Conservation (phyloP, 257 asterid genomes). For the Pogostemon cablin region DNA sequence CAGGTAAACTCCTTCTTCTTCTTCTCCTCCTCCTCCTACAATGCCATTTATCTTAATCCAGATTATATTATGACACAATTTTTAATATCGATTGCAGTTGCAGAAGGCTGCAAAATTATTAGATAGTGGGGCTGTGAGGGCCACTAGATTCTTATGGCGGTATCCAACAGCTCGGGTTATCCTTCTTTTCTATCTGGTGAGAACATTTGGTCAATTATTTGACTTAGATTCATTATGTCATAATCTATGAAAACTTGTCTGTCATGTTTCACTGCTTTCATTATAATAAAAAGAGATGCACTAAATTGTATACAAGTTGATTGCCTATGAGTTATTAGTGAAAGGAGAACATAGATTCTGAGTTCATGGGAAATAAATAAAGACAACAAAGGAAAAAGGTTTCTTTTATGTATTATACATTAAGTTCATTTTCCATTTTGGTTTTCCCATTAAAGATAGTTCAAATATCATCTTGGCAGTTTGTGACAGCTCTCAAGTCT, state of each 20-base stretch:
- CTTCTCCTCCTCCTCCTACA: not conserved
- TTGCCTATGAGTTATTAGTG: slow-evolving; percentile 21
- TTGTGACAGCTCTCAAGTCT: slow-evolving; percentile 21
- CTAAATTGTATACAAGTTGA: slow-evolving; percentile 15
- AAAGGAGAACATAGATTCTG: slow-evolving; percentile 4
- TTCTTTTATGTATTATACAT: not conserved
- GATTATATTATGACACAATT: slow-evolving; percentile 24
- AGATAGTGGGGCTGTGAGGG: slow-evolving; percentile 97
- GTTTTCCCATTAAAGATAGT: not conserved
- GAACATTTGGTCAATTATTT: slow-evolving; percentile 34
- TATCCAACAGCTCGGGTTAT: slow-evolving; percentile 92
- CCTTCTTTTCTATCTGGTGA: slow-evolving; percentile 93
- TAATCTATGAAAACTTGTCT: slow-evolving; percentile 16
- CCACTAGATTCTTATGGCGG: slow-evolving; percentile 95
- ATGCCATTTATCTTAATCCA: slow-evolving; percentile 26
- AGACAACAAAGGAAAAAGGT: not conserved
- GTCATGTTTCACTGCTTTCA: slow-evolving; percentile 15
- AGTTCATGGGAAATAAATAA: not conserved
- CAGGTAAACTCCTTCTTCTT: slow-evolving; percentile 53
- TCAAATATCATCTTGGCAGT: not conserved
- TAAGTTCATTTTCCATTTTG: not conserved
- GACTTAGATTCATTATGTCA: slow-evolving; percentile 12
- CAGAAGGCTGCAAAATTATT: slow-evolving; percentile 93
- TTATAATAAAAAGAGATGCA: slow-evolving; percentile 25
- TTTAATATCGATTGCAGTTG: slow-evolving; percentile 57